A percentile compares a stretch with the other conserved stretches of the same genome.
phyloP scores from a whole-genome alignment of 345 rosid genomes.

The Combretum micranthum region DNA sequence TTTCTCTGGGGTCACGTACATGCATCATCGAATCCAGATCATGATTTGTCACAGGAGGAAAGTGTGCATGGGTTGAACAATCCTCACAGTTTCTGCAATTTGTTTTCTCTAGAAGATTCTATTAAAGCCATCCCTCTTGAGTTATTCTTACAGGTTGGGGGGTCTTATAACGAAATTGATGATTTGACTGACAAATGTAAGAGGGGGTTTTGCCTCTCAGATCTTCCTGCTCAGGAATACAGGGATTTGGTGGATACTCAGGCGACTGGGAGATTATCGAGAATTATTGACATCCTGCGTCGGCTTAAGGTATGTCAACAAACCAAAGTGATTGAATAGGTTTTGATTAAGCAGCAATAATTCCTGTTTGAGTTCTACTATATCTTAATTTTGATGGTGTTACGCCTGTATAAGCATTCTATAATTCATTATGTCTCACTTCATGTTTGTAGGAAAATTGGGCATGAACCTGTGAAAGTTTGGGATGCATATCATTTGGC shows the following conservation, averaged over 20 bases:
- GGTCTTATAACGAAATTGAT: slow-evolving; percentile 60
- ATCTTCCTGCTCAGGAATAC: slow-evolving; percentile 66
- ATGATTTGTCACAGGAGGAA: slow-evolving; percentile 14
- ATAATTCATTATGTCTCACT: too few relatives aligned
- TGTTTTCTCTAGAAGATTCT: slow-evolving; percentile 73
- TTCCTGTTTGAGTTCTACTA: not conserved
- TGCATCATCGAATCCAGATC: slow-evolving; percentile 43
- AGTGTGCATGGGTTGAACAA: slow-evolving; percentile 30
- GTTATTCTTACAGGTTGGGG: slow-evolving; percentile 81
- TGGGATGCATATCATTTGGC: too few relatives aligned
- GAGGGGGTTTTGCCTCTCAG: slow-evolving; percentile 57
- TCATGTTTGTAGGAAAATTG: too few relatives aligned
- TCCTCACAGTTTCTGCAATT: slow-evolving; percentile 32
- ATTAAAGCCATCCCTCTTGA: slow-evolving; percentile 74
- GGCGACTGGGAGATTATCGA: slow-evolving; percentile 78
- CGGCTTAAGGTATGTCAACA: slow-evolving; percentile 61
- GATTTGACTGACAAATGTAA: slow-evolving; percentile 71
- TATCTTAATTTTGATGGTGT: not conserved
- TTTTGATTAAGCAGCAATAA: not conserved
- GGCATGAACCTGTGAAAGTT: too few relatives aligned
- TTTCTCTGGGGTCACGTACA: slow-evolving; percentile 74
- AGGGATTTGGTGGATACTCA: slow-evolving; percentile 64
- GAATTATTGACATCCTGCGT: slow-evolving; percentile 67
- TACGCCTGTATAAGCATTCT: too few relatives aligned
- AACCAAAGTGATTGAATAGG: slow-evolving; percentile 6